These are phyloP conservation scores for Lumnitzera racemosa DNA, from an alignment of 345 rosid genomes.

Conservation along the genomic window DNA sequence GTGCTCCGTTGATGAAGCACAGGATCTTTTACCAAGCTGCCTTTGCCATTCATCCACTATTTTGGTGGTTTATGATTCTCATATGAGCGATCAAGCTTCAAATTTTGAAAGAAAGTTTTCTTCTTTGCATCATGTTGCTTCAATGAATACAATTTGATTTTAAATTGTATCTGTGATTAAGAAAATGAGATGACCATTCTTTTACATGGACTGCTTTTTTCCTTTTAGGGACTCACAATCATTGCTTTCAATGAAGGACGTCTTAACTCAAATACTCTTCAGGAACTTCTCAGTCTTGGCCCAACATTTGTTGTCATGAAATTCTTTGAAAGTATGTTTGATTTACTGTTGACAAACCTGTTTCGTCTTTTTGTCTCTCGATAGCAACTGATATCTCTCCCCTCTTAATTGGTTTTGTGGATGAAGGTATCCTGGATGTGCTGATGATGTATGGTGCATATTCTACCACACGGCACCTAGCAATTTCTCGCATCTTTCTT, in stretches of 20 bases:
- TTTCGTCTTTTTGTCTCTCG: neutral
- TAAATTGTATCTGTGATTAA: too few species aligned
- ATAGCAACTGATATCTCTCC: constrained; percentile 6
- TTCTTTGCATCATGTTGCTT: too few species aligned
- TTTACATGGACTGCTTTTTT: constrained; percentile 1
- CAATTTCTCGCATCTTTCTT: constrained; percentile 75
- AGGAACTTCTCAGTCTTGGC: constrained; percentile 82
- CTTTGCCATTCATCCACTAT: too few species aligned
- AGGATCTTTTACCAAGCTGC: too few species aligned
- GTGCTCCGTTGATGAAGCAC: too few species aligned
- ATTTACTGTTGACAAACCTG: constrained; percentile 1
- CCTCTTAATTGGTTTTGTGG: constrained; percentile 13
- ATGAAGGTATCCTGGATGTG: constrained; percentile 78
- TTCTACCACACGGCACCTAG: constrained; percentile 70
- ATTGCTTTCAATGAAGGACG: constrained; percentile 69
- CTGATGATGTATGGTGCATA: constrained; percentile 97
- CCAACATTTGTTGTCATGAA: constrained; percentile 96
- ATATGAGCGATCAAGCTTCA: too few species aligned
- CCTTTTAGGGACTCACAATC: constrained; percentile 65
- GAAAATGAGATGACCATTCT: too few species aligned
- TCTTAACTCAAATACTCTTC: constrained; percentile 43
- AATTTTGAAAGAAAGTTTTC: too few species aligned
- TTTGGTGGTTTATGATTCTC: too few species aligned
- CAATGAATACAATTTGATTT: too few species aligned
- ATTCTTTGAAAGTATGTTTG: constrained; percentile 67